A percentile compares a stretch with the other conserved stretches of the same genome.
Conservation (phyloP, 2,329 filamentous ascomycete species). For the Fusarium sp. region DNA sequence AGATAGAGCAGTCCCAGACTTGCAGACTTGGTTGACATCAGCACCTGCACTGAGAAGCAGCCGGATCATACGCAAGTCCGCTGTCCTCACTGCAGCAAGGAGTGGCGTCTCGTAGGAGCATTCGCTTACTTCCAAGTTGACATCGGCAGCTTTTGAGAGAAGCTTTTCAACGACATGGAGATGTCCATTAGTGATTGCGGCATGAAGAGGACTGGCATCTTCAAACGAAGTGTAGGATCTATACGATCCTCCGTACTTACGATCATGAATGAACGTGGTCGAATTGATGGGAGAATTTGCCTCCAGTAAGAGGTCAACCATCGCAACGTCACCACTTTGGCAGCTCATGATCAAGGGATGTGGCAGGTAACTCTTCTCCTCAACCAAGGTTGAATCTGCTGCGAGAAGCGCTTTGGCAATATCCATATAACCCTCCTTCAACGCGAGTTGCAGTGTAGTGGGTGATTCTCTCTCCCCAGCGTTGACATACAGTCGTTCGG, state of each 20-base stretch:
- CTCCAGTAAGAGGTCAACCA: not conserved
- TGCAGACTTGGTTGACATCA: not conserved
- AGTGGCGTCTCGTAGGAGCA: not conserved
- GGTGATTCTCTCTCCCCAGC: not conserved
- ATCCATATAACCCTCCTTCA: not conserved
- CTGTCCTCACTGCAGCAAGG: not conserved
- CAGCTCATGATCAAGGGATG: conserved; percentile 4
- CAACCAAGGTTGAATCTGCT: not conserved
- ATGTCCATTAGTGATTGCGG: not conserved
- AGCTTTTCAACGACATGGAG: not conserved
- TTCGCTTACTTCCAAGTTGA: not conserved
- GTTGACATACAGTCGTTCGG: no score
- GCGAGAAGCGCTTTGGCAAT: not conserved
- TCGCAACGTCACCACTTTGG: not conserved
- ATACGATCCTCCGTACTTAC: no score
- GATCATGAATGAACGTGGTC: no score
- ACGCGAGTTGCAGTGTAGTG: not conserved
- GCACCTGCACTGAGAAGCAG: conserved; percentile 12
- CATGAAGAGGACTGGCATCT: conserved; percentile 15
- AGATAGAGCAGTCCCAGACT: not conserved
- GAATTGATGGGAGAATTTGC: not conserved
- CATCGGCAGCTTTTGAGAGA: conserved; percentile 9
- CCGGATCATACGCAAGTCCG: not conserved
- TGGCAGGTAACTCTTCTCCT: not conserved
- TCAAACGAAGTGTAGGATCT: no score